Evolutionary conservation across 768 basidiomycete species (phyloP), one percentile per base, ranked within the genome.

Genomic region (Lactarius psammicola): DNA sequence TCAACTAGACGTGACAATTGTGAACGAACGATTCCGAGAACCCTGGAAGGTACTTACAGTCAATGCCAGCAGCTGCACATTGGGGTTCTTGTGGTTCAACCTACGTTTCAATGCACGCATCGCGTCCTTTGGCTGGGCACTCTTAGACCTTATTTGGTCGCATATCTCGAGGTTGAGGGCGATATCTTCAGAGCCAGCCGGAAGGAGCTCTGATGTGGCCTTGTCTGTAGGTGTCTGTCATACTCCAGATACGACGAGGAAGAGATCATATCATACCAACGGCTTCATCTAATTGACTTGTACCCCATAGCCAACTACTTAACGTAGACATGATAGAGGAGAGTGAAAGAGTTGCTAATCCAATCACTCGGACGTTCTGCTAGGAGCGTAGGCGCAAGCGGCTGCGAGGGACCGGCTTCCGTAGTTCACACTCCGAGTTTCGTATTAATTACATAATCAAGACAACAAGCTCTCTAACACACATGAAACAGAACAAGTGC

Each of bases 141-240:
- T 85, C 80, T 96, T 95, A 7, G 93, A 93, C 61, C 95, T 87
- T 74, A 99, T 95, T 77, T 95, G 90, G 78, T 99, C 97, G 70
- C 94, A 94, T 81, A 98, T 93, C 75, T 98, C 94, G 65, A 99
- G 90, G 72, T 90, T 90, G 69, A 94, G 82, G 10, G 94, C 93
- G 44, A 98, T 94, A 76, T 98, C 94, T 75, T 95, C 93, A 60
- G 86, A 79, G 31, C 90, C 90, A 56, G 86, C 82, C 44, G 94
- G 92, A 60, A 94, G 78, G 30, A 94, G 81, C 75, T 95, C 93
- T 4, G 94, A 94, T 18, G 95, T 97, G n/a, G 92, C 92, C 78
- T 92, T 94, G 81, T 95, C 94, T 96, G 75, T 26, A 23, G 23
- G 36, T 33, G 30, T 28, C 31, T 13, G 33, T 60, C 55, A 54